phyloP scores from a whole-genome alignment of 2,329 filamentous ascomycete species.

The Ceratocystis lukuohia region DNA sequence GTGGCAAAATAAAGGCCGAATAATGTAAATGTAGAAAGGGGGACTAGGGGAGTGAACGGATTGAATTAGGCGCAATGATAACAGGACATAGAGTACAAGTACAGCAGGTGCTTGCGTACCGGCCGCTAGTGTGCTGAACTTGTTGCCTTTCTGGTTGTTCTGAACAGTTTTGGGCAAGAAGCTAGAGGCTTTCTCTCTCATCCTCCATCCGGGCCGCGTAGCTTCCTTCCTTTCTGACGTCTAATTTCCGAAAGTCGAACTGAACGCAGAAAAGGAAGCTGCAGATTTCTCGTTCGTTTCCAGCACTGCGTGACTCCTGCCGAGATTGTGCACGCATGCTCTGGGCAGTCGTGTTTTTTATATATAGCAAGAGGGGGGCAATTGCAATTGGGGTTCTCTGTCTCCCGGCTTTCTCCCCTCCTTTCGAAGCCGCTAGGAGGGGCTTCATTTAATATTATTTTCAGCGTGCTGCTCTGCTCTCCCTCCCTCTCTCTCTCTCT shows the following conservation, averaged over 20 bases:
- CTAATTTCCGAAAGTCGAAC: conserved; percentile 2
- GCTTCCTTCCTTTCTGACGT: neutral
- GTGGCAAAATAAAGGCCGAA: neutral
- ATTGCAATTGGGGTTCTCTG: neutral
- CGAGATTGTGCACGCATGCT: neutral
- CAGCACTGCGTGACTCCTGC: neutral
- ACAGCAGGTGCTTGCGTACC: neutral
- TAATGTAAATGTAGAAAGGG: neutral
- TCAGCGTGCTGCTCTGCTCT: neutral
- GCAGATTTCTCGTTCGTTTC: neutral
- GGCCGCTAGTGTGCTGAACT: neutral
- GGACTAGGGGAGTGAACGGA: neutral
- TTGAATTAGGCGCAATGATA: no score
- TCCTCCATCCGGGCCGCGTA: conserved; percentile 2
- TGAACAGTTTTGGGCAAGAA: neutral
- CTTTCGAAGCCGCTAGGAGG: neutral
- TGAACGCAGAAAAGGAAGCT: neutral
- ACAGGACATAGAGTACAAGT: neutral
- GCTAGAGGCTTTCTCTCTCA: neutral
- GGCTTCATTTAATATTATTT: neutral
- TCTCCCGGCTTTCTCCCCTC: neutral
- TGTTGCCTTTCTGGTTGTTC: neutral
- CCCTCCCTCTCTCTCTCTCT: neutral
- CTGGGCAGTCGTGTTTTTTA: neutral
- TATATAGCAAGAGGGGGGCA: neutral